A percentile compares a stretch with the other conserved stretches of the same genome.
Conservation (phyloP, 2,329 filamentous ascomycete species). For the Rosellinia necatrix region DNA sequence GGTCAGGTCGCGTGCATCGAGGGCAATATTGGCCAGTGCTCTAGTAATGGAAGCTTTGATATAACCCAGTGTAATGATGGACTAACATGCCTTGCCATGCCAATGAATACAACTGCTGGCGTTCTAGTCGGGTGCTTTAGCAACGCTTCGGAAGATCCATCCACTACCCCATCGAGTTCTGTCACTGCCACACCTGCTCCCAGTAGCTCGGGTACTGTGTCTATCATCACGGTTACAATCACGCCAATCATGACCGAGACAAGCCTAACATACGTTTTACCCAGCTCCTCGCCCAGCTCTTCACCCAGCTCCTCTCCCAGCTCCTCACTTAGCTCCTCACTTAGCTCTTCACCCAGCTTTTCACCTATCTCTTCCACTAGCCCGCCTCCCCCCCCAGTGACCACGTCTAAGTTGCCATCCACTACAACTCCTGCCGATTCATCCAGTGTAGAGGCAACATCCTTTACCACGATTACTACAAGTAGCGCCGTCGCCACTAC, state of each 20-base stretch:
- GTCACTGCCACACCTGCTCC: conserved; percentile 11
- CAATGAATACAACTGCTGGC: conserved; percentile 54
- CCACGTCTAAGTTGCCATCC: conserved; percentile 7
- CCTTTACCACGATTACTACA: not conserved
- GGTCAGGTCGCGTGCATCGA: conserved; percentile 58
- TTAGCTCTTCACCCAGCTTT: not conserved
- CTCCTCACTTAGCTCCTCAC: no score
- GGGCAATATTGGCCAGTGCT: conserved; percentile 55
- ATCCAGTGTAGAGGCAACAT: conserved; percentile 1
- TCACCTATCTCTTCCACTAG: conserved; percentile 2
- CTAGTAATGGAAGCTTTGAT: conserved; percentile 46
- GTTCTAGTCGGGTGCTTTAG: conserved; percentile 56
- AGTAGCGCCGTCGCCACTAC: conserved; percentile 8
- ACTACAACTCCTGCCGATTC: conserved; percentile 12
- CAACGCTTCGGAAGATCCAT: conserved; percentile 28
- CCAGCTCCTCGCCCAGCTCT: not conserved
- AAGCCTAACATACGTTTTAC: conserved; percentile 19
- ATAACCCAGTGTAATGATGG: conserved; percentile 45
- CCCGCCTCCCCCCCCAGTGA: not conserved
- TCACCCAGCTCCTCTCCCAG: no score
- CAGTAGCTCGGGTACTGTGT: conserved; percentile 14
- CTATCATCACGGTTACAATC: conserved; percentile 33
- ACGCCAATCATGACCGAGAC: conserved; percentile 35
- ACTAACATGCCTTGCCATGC: conserved; percentile 58
- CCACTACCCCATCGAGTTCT: conserved; percentile 20